Evolutionary conservation across 2,329 filamentous ascomycete species (phyloP).

Genomic region (Alternaria sp.): DNA sequence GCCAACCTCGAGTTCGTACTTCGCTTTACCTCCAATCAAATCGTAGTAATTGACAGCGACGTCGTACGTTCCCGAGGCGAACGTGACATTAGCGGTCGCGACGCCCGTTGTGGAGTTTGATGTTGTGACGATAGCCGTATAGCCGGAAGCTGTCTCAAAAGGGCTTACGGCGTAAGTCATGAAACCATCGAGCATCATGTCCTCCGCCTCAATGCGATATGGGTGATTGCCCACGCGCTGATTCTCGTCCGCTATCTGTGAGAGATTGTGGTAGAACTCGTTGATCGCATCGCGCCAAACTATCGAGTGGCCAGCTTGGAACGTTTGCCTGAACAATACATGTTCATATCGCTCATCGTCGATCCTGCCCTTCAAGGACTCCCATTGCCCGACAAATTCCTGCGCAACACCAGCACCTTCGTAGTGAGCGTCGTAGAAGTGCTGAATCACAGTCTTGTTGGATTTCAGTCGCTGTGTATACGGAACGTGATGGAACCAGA

Average conservation of each 20-base stretch:
- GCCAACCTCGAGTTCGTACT: constrained; percentile 63
- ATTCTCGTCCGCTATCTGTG: constrained; percentile 63
- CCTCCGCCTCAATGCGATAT: constrained; percentile 72
- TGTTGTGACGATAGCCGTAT: constrained; percentile 62
- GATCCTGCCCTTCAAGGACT: constrained; percentile 61
- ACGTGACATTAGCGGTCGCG: constrained; percentile 55
- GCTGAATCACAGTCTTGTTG: constrained; percentile 71
- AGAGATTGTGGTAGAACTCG: constrained; percentile 68
- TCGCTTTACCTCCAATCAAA: constrained; percentile 62
- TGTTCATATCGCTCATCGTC: constrained; percentile 67
- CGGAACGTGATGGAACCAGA: constrained; percentile 78
- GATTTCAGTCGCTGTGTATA: constrained; percentile 68
- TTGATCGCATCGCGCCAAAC: constrained; percentile 74
- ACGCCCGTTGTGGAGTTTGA: constrained; percentile 60
- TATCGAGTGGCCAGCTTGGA: constrained; percentile 72
- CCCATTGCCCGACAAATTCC: constrained; percentile 63
- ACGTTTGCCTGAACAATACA: constrained; percentile 64
- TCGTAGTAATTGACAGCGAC: constrained; percentile 73
- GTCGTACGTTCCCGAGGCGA: constrained; percentile 64
- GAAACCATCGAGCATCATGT: constrained; percentile 68
- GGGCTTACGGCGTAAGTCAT: constrained; percentile 60
- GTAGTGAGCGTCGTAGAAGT: constrained; percentile 70
- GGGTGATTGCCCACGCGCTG: constrained; percentile 66
- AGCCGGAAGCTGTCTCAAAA: constrained; percentile 65
- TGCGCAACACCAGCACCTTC: constrained; percentile 66